These are phyloP conservation scores for Lentinula sp. DNA, from an alignment of 768 basidiomycete genomes.

Conservation along the genomic window DNA sequence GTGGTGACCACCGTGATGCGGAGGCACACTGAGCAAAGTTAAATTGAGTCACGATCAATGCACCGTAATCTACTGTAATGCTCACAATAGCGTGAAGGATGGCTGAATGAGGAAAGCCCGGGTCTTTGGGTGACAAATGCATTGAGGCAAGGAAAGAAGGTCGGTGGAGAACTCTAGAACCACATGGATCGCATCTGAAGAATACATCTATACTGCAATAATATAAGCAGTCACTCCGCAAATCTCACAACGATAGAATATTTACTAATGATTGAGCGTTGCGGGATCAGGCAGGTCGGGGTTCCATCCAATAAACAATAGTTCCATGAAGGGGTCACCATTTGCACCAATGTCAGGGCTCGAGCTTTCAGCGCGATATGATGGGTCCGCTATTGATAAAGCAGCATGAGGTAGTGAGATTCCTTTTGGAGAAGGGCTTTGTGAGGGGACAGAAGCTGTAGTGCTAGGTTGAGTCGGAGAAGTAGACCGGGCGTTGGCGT, in stretches of 20 bases:
- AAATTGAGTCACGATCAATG: not conserved
- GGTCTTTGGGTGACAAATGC: conserved; percentile 73
- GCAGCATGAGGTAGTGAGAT: conserved; percentile 42
- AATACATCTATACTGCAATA: conserved; percentile 71
- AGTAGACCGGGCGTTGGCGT: conserved; percentile 28
- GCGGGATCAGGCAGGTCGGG: conserved; percentile 76
- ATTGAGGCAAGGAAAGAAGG: conserved; percentile 77
- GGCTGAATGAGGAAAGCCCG: conserved; percentile 83
- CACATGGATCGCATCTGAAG: conserved; percentile 85
- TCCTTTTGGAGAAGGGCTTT: conserved; percentile 17
- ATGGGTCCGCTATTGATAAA: conserved; percentile 32
- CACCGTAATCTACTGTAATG: not conserved
- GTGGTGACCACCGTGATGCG: conserved; percentile 78
- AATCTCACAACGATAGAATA: conserved; percentile 8
- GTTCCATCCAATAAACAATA: conserved; percentile 79
- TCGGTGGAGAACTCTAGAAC: conserved; percentile 77
- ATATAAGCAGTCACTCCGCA: not conserved
- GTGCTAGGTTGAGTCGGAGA: conserved; percentile 16
- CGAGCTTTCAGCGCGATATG: conserved; percentile 37
- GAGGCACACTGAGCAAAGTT: conserved; percentile 57
- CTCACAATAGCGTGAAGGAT: conserved; percentile 82
- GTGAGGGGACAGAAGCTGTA: not conserved
- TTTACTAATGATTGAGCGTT: conserved; percentile 71
- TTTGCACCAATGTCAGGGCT: conserved; percentile 45
- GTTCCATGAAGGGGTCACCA: conserved; percentile 53